These are phyloP conservation scores for Phytophthora megakarya DNA, from an alignment of 352 stramenopile species.

Conservation along the genomic window DNA sequence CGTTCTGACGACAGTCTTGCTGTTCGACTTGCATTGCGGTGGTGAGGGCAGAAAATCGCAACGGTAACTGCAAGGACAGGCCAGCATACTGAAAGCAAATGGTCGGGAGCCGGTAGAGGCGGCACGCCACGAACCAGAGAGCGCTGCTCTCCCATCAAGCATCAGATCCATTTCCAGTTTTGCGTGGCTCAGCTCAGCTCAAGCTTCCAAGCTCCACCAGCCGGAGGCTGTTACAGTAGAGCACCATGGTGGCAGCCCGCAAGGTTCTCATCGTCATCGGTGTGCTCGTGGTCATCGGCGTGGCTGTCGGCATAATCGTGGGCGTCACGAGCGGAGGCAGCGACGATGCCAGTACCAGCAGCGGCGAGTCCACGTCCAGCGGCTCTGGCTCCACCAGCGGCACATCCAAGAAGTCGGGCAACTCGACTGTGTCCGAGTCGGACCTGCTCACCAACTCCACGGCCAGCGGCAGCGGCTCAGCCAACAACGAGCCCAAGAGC, in stretches of 20 bases:
- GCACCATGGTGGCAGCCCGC: slow-evolving; percentile 38
- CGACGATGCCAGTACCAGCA: slow-evolving; percentile 42
- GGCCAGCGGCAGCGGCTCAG: slow-evolving; percentile 32
- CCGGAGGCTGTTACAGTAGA: slow-evolving; percentile 28
- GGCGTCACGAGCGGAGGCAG: slow-evolving; percentile 48
- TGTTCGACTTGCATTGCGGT: slow-evolving; percentile 30
- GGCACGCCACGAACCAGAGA: slow-evolving; percentile 24
- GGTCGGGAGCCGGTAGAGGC: slow-evolving; percentile 8
- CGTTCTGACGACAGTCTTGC: slow-evolving; percentile 22
- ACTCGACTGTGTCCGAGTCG: slow-evolving; percentile 52
- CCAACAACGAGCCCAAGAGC: slow-evolving; percentile 52
- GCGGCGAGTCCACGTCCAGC: slow-evolving; percentile 20
- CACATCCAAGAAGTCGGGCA: slow-evolving; percentile 11
- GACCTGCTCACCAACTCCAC: slow-evolving; percentile 45
- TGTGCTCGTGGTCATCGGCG: slow-evolving; percentile 72
- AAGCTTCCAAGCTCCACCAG: slow-evolving; percentile 25
- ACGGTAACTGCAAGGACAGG: slow-evolving; percentile 19
- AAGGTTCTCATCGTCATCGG: slow-evolving; percentile 76
- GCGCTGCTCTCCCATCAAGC: slow-evolving; percentile 2
- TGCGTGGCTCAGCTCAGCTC: slow-evolving; percentile 14
- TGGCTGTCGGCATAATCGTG: slow-evolving; percentile 68
- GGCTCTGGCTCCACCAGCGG: slow-evolving; percentile 10
- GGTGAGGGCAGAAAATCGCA: slow-evolving; percentile 25
- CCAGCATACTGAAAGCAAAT: slow-evolving; percentile 27
- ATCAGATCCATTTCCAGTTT: slow-evolving; percentile 29